These are phyloP conservation scores for Leccinellum luteum DNA, from an alignment of 768 basidiomycete species.

Conservation along the genomic window DNA sequence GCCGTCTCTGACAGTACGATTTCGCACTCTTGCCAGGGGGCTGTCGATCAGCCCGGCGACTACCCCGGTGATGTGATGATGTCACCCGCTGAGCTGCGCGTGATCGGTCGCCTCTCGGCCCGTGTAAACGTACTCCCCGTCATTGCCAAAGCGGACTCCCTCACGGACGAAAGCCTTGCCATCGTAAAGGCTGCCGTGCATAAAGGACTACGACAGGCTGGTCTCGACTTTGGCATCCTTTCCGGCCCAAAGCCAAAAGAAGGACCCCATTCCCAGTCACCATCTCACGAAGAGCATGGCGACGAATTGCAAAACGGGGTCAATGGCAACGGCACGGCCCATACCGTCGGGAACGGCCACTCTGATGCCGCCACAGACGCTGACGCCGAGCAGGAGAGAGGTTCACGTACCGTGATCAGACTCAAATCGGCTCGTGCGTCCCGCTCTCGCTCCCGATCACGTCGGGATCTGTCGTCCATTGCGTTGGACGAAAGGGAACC, in stretches of 20 bases:
- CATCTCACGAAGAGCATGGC: conserved; percentile 14
- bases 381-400: conserved; percentile 50
- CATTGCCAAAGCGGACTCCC: conserved; percentile 75
- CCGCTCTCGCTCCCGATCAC: conserved; percentile 72
- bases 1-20: conserved; percentile 68
- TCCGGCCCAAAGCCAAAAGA: conserved; percentile 38
- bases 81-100: conserved; percentile 75
- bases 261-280: conserved; percentile 8
- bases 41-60: conserved; percentile 50
- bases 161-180: conserved; percentile 73
- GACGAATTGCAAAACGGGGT: conserved; percentile 26
- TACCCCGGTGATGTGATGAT: conserved; percentile 54
- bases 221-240: conserved; percentile 78
- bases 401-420: conserved; percentile 75
- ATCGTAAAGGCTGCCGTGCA: conserved; percentile 74
- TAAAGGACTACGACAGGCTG: conserved; percentile 59
- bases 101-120: conserved; percentile 70
- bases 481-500: conserved; percentile 60
- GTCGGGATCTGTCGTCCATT: conserved; percentile 61
- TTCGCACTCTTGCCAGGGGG: conserved; percentile 37
- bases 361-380: conserved; percentile 34
- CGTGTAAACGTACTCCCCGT: conserved; percentile 82
- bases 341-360: conserved; percentile 29
- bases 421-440: conserved; percentile 44
- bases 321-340: conserved; percentile 21